Evolutionary conservation across 306 rosid species (phyloP), one percentile per base, ranked within the genome.

Genomic region (Acmispon strigosus): DNA sequence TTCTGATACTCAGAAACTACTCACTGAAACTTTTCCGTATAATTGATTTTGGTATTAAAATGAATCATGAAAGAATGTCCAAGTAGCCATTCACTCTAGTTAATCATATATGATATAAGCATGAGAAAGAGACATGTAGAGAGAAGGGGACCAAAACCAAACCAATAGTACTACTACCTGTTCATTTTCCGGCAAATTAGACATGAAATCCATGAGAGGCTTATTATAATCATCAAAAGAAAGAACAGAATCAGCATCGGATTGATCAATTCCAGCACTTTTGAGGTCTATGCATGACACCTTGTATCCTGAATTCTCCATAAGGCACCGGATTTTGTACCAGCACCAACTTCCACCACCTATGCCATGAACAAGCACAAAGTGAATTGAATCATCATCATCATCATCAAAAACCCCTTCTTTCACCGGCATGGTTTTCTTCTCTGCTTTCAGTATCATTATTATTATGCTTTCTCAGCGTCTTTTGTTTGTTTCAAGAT

Each of bases 261-360:
- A 81, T 47, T 37, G 85, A 78, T 94, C 91, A 52, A 86, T 80
- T 65, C 98, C 98, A 8, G 86, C 75, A 19, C 96, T 64, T 77
- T 89, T 94, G 19, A 94, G 97, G 79, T 94, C 96, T 69, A 94
- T 54, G 65, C 91, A 85, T 5, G 98, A 83, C 7, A 90, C 97
- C 70, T 66, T 87, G 78, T 73, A 86, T 73, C 98, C 96, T 3
- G 97, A 94, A 83, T 86, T 89, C 84, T 94, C 97, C 96, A 94
- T 84, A 3, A 90, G 90, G 56, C 92, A 86, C 75, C 86, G 68
- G 83, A 94, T 80, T 89, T 87, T 94, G 87, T 87, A 94, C 99
- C 99, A 94, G 58, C 99, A 87, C 99, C 99, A 94, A 61, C 83
- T 72, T 44, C 97, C 99, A 9, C 92, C 92, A 13, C 96, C 27